These are phyloP conservation scores for Arabidopsis lyrata DNA, from an alignment of 441 rosid species.

Conservation along the genomic window DNA sequence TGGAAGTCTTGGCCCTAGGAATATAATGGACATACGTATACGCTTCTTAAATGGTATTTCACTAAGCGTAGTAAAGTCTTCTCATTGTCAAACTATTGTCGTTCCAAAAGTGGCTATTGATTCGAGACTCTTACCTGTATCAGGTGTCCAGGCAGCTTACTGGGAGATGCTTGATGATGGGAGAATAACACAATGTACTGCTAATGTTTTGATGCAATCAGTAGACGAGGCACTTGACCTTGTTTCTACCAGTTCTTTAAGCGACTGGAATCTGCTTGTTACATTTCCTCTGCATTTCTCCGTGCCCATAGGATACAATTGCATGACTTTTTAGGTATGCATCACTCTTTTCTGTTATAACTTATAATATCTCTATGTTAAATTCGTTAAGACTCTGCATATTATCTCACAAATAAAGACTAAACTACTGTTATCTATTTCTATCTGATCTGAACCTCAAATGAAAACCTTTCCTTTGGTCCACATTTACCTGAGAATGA, in stretches of 20 bases:
- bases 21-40: conserved; percentile 76
- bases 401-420: no score
- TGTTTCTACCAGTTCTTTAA: conserved; percentile 61
- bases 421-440: no score
- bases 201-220: conserved; percentile 84
- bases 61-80: background rate
- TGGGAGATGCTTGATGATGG: conserved; percentile 99
- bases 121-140: conserved; percentile 27
- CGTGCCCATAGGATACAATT: conserved; percentile 90
- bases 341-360: no score
- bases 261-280: conserved; percentile 92
- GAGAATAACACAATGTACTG: conserved; percentile 69
- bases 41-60: conserved; percentile 83
- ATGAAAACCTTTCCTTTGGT: conserved; percentile 3
- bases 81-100: background rate
- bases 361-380: no score
- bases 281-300: conserved; percentile 94
- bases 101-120: conserved; percentile 12
- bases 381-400: no score
- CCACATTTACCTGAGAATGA: background rate
- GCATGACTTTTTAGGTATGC: no score
- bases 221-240: conserved; percentile 88
- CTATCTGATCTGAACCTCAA: background rate
- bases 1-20: no score
- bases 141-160: conserved; percentile 96